Percentiles rank a stretch among this genome's conserved stretches.
Evolutionary conservation across 306 rosid species (phyloP).

Genomic region (Quillaja saponaria): DNA sequence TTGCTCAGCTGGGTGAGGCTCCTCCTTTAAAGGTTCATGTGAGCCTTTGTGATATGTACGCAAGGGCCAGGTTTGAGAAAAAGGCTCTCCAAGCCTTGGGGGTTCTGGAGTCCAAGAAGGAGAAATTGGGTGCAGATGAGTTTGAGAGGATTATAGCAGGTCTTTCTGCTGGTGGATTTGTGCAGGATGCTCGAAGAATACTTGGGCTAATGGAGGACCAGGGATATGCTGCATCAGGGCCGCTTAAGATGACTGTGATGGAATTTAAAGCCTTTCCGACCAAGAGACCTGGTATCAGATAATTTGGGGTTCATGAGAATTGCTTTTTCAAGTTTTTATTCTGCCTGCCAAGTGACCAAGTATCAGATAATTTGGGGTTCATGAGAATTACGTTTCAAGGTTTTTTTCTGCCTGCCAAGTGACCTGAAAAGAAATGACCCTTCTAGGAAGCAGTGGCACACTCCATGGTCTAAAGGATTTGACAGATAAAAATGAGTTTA

Average conservation of each 20-base stretch:
- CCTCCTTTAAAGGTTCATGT: slow-evolving; percentile 77
- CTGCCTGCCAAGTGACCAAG: no score
- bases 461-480: no score
- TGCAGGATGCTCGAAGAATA: slow-evolving; percentile 61
- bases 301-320: no score
- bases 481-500: no score
- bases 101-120: slow-evolving; percentile 65
- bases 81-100: slow-evolving; percentile 80
- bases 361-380: no score
- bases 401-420: slow-evolving; percentile 22
- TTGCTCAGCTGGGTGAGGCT: slow-evolving; percentile 64
- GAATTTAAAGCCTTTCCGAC: slow-evolving; percentile 19
- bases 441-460: no score
- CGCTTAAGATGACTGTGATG: slow-evolving; percentile 26
- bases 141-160: slow-evolving; percentile 60
- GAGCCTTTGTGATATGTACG: slow-evolving; percentile 82
- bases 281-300: no score
- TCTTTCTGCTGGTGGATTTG: slow-evolving; percentile 64
- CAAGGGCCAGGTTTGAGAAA: slow-evolving; percentile 66
- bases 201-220: slow-evolving; percentile 55
- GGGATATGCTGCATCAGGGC: slow-evolving; percentile 49
- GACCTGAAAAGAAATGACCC: no score
- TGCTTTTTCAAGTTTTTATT: no score
- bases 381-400: slow-evolving; percentile 22
- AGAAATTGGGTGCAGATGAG: slow-evolving; percentile 49